Percentiles rank a stretch among this genome's conserved stretches.
Evolutionary conservation across 306 rosid genomes (phyloP).

Genomic region (Inga laurina): DNA sequence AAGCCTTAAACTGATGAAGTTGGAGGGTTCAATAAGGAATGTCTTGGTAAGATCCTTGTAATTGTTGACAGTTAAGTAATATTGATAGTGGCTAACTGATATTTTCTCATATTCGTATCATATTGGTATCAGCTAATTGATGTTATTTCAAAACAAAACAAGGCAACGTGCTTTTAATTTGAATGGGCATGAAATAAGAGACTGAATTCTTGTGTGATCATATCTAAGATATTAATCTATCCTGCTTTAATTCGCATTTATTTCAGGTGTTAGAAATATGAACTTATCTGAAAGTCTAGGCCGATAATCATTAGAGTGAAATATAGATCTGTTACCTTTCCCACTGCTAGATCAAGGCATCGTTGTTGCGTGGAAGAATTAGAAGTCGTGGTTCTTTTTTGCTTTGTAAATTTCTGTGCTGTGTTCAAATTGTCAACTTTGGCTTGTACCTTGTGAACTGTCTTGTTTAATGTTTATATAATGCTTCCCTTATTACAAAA

Average conservation of each 20-base stretch:
- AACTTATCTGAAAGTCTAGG: neutral
- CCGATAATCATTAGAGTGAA: neutral
- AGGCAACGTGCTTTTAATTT: neutral
- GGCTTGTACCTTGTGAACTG: neutral
- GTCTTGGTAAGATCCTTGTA: slow-evolving; percentile 53
- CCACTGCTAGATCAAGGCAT: neutral
- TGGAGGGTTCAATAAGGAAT: slow-evolving; percentile 73
- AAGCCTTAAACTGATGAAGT: slow-evolving; percentile 60
- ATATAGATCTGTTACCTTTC: slow-evolving; percentile 9
- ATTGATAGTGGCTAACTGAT: neutral
- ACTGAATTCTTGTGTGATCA: neutral
- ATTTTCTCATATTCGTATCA: neutral
- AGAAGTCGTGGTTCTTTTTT: neutral
- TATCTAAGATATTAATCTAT: neutral
- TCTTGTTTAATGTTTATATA: neutral
- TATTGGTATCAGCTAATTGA: neutral
- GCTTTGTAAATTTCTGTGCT: neutral
- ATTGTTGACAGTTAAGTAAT: slow-evolving; percentile 23
- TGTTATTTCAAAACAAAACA: neutral
- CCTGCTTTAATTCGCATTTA: neutral
- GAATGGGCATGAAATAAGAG: neutral
- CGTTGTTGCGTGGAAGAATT: neutral
- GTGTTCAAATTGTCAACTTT: neutral
- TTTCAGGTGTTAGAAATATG: neutral
- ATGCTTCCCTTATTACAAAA: slow-evolving; percentile 25